Evolutionary conservation across 805 yeast species (phyloP), one percentile per base, ranked within the genome.

Genomic region (Candida nonsorbophila): DNA sequence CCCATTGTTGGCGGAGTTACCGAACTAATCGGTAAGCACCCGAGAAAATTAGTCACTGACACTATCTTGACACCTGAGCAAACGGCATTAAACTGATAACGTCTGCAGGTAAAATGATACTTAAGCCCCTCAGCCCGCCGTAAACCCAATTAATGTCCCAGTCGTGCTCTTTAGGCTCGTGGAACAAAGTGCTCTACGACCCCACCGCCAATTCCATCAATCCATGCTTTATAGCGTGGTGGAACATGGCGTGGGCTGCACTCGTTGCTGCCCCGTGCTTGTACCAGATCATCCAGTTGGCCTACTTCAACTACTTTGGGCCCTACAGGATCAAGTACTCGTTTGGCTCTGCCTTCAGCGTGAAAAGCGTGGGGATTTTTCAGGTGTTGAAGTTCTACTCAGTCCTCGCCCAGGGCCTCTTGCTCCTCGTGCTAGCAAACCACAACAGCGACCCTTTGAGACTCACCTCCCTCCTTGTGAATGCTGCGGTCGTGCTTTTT

Each of bases 211-310:
- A 55, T 34, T 38, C 47, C 22, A 22, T 56, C 6, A 51, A 56
- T 34, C 62, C 62, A 3, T 50, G 57, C 30, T 56, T 58, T 30
- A 26, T 55, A 14, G 32, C 40, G 11, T 38, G 37, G 18, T 35
- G 46, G 5, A 31, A 31, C 6, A 24, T 30, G 3, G 19, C 19
- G 1, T 4, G 29, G 1, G 29, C 20, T 14, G 20, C 29, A 14
- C 14, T 37, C 3, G 33, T 49, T n/a, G 26, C 33, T 3, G 10
- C 38, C 1, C 38, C 43, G 12, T 24, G 36, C 1, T 3, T 32
- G 4, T 30, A 28, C 21, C 50, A 51, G 24, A 32, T 43, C 4
- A 3, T 29, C 8, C 25, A 23, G 7, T 20, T 40, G 19, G 6
- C 38, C 8, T 34, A 29, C 22, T 24, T 32, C 19, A 47, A 44